Evolutionary conservation across 352 stramenopile species (phyloP), one percentile per base, ranked within the genome.

Genomic region (Pythium grandisporangium): DNA sequence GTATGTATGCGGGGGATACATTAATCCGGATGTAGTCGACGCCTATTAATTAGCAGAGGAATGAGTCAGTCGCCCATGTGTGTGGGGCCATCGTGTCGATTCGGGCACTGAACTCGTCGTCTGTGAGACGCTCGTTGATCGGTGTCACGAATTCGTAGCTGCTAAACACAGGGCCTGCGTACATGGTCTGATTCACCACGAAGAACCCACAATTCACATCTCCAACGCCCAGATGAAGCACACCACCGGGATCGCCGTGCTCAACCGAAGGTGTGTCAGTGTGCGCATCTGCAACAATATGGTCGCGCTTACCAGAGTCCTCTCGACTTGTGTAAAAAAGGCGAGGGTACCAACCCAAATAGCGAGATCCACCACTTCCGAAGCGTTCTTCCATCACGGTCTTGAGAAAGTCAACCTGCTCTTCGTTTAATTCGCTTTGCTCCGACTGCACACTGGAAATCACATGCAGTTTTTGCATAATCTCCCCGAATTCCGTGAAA

Each of bases 101-200:
- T 30, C 30, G 25, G 20, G 20, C 34, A 17, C 48, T 48, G 25
- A 66, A 66, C 21, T 63, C 55, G 0, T 49, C 38, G 21, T 69
- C 59, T 0, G 39, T 63, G 29, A 58, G 30, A 1, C 60, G 51
- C n/a, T 58, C 30, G 46, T 62, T 46, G 33, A 61, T 58, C 4
- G 48, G 30, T 11, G 50, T 60, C 17, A 61, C 40, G 42, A 70
- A 66, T 51, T 70, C 61, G 44, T 67, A 66, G 35, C 41, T 52
- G 42, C 49, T 62, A 34, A 70, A 66, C 29, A 70, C 45, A 0
- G 61, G 61, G 6, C 61, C 61, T 5, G 56, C 61, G 29, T 66
- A 70, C 48, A 66, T 48, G 17, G 32, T 24, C 3, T 54, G 48
- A 26, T 64, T 45, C 2, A 70, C 49, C 19, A 61, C 37, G 30